These are phyloP conservation scores for Raddia distichophylla DNA, from an alignment of 176 grass and related monocot genomes.

Conservation along the genomic window DNA sequence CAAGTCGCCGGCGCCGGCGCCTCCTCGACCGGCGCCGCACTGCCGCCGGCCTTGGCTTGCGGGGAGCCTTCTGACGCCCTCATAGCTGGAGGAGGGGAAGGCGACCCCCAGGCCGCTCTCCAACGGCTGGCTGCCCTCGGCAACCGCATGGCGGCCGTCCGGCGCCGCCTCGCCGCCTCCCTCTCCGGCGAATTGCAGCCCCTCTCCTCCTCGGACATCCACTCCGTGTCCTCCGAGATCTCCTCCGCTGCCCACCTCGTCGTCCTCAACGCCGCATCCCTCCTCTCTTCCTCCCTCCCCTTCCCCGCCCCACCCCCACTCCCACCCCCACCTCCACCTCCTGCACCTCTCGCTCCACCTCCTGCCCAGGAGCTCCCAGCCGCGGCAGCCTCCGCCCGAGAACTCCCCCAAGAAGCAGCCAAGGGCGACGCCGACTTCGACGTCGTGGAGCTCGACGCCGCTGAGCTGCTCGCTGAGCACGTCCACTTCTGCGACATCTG, in stretches of 20 bases:
- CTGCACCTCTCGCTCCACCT: not conserved
- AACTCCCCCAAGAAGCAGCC: constrained; percentile 32
- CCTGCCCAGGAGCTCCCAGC: constrained; percentile 38
- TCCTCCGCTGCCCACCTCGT: constrained; percentile 68
- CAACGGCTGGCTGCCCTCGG: constrained; percentile 47
- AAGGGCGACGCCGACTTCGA: constrained; percentile 60
- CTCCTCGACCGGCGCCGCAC: not conserved
- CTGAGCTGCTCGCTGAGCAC: constrained; percentile 87
- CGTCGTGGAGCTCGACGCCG: constrained; percentile 80
- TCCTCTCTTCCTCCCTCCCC: constrained; percentile 66
- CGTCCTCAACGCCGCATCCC: constrained; percentile 79
- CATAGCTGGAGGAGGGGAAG: constrained; percentile 34
- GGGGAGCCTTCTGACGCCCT: not conserved
- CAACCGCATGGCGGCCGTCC: constrained; percentile 51
- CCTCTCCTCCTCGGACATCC: constrained; percentile 53
- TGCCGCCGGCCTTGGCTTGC: not conserved
- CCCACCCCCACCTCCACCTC: not conserved
- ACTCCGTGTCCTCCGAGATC: constrained; percentile 82
- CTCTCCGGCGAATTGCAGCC: constrained; percentile 43
- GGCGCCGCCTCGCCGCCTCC: constrained; percentile 48
- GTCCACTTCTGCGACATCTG: constrained; percentile 92
- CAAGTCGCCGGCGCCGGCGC: constrained; percentile 25
- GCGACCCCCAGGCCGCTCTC: constrained; percentile 35
- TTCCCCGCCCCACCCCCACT: constrained; percentile 7
- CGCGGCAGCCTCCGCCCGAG: constrained; percentile 4